Evolutionary conservation across 2,329 filamentous ascomycete species (phyloP), one percentile per base, ranked within the genome.

Genomic region (Tothia fuscella): DNA sequence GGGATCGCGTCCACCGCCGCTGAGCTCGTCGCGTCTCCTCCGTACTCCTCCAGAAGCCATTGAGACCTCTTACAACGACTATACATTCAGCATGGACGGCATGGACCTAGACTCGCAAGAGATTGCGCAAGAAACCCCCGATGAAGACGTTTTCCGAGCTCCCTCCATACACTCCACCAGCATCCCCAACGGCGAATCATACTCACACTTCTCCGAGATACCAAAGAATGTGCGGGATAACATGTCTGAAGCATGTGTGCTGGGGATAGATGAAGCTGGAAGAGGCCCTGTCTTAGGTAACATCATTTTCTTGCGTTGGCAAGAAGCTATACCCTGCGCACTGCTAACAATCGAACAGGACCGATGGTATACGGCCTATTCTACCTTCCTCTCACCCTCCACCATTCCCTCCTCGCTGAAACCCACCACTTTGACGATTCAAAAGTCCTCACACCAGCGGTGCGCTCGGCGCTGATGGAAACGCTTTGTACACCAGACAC

Each of bases 191-290:
- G 67, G 67, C 43, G 57, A 57, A 33, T 67, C 65, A 39, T 70
- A 71, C 48, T 64, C 67, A 7, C 60, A 70, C 47, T 65, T 63
- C 43, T 68, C 66, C 9, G 52, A 60, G 2, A 59, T 69, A 13
- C 66, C 67, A 4, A 43, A 53, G 30, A 51, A 54, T 13, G 54
- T 69, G 14, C 47, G 53, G 16, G 49, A 60, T 6, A 60, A 68
- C 49, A 61, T 64, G 58, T 54, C 55, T 14, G 72, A 68, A 43
- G 72, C 78, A 55, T 91, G 84, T 61, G 80, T 82, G 16, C 71
- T 96, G 17, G 89, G 89, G 47, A 81, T 96, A 38, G 89, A 96
- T 60, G 89, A 96, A 68, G 89, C 89, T 50, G 89, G 89, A 34
- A 78, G 89, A 54, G 89, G 89, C 2, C 89, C 89, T 19, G 89